A percentile compares a stretch with the other conserved stretches of the same genome.
Conservation (phyloP, 1,284 basidiomycete genomes). For the Amylostereum chailletii region DNA sequence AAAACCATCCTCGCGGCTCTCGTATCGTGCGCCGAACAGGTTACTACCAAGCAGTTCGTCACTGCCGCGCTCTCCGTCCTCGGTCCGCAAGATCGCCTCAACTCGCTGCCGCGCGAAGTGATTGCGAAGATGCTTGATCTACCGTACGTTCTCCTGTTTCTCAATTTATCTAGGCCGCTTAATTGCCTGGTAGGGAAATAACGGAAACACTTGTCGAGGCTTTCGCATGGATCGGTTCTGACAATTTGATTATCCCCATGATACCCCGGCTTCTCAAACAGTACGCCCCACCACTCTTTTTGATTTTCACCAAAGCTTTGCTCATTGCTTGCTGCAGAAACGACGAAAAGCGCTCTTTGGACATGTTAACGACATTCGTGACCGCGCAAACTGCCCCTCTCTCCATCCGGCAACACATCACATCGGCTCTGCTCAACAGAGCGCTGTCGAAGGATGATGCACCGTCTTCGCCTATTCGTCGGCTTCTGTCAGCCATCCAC, state of each 20-base stretch:
- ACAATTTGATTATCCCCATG: not conserved
- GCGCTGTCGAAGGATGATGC: slow-evolving; percentile 16
- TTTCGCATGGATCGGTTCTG: not conserved
- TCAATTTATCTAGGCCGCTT: not conserved
- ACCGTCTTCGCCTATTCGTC: slow-evolving; percentile 8
- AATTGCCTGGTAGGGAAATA: not conserved
- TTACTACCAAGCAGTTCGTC: slow-evolving; percentile 44
- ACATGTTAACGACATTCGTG: too few relatives aligned
- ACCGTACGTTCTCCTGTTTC: slow-evolving; percentile 28
- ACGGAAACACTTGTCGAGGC: not conserved
- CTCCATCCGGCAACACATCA: slow-evolving; percentile 26
- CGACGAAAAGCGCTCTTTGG: too few relatives aligned
- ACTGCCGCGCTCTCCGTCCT: slow-evolving; percentile 53
- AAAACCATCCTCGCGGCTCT: slow-evolving; percentile 50
- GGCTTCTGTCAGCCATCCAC: slow-evolving; percentile 32
- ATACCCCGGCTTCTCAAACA: not conserved
- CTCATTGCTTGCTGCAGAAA: too few relatives aligned
- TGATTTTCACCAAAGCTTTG: not conserved
- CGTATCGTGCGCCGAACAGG: slow-evolving; percentile 37
- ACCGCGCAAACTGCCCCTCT: slow-evolving; percentile 16
- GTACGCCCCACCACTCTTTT: not conserved
- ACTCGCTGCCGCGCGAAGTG: slow-evolving; percentile 33
- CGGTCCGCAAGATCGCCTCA: slow-evolving; percentile 44
- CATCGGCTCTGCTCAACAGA: slow-evolving; percentile 25
- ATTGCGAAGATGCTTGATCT: slow-evolving; percentile 32